Evolutionary conservation across 305 asterid species (phyloP), one percentile per base, ranked within the genome.

Genomic region (Solanum chacoense): DNA sequence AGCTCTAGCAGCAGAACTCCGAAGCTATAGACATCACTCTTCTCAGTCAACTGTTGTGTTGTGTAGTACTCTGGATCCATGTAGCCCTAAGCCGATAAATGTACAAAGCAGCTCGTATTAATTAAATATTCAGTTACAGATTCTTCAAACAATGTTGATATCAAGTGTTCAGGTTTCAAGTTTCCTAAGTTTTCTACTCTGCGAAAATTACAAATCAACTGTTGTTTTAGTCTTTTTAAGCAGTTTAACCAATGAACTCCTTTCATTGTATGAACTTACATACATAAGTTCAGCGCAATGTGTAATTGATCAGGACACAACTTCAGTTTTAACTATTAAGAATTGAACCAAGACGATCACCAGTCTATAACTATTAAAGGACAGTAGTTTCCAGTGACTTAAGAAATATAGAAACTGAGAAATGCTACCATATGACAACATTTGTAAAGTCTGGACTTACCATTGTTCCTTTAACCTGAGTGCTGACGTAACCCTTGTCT

Each of bases 51-150:
- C 32, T 93, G 94, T 12, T 94, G 90, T 16, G 97, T 94, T 94
- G 94, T 94, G 93, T 93, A 94, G 63, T 94, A 94, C 79, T 94
- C 97, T 1, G 97, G 97, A 92, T 94, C 97, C 94, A 94, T 88
- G 79, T 93, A 94, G 42, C 97, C 97, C 97, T 94, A 87, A 26
- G 32, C 76, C 42, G 14, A 65, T 42, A 18, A 35, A 72, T 4
- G 71, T 38, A 88, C 36, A 29, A 26, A 80, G 26, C 20, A 59
- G 35, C 86, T 24, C 63, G 29, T 31, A 13, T 31, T 26, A 38
- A 13, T 31, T 26, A 38, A 13, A 29, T 45, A n/a, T 73, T 87
- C 71, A 32, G 12, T 2, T 76, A 12, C 24, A 31, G 3, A 36
- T 9, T 87, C 59, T 65, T 22, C 24, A 88, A 29, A 29, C 29